These are phyloP conservation scores for Talaromyces rugulosus DNA, from an alignment of 2,329 filamentous ascomycete species.

Conservation along the genomic window DNA sequence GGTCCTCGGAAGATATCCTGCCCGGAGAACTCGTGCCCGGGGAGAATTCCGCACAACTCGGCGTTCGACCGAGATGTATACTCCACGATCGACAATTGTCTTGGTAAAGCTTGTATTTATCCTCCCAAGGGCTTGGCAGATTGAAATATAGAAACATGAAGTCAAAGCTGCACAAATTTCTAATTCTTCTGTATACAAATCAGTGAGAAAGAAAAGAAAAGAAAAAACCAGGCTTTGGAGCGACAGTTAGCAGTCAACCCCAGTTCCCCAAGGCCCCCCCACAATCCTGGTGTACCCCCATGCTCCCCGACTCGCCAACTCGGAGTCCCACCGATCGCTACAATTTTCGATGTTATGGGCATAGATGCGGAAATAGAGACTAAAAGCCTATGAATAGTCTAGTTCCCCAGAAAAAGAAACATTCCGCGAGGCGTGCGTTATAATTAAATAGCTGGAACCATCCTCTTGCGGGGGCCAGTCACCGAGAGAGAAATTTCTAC, in stretches of 20 bases:
- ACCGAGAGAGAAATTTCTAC: background rate
- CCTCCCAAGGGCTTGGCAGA: background rate
- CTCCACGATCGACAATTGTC: background rate
- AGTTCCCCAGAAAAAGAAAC: background rate
- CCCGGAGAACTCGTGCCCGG: background rate
- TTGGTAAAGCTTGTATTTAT: background rate
- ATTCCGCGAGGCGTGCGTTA: background rate
- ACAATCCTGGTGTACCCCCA: background rate
- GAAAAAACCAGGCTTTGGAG: background rate
- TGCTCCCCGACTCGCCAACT: background rate
- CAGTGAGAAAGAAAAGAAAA: background rate
- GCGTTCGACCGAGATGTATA: background rate
- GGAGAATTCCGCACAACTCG: conserved; percentile 3
- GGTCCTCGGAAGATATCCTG: background rate
- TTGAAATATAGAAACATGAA: background rate
- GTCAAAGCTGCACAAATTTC: background rate
- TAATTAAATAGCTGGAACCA: background rate
- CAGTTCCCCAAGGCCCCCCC: background rate
- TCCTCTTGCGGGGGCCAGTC: too few species aligned
- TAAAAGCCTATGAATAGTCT: background rate
- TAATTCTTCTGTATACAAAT: background rate
- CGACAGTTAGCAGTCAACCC: too few species aligned
- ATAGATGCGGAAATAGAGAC: background rate
- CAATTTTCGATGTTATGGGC: background rate
- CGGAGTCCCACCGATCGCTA: background rate